Percentiles rank a stretch among this genome's conserved stretches.
phyloP scores from a whole-genome alignment of 176 grass and related monocot genomes.

The Eleusine indica region DNA sequence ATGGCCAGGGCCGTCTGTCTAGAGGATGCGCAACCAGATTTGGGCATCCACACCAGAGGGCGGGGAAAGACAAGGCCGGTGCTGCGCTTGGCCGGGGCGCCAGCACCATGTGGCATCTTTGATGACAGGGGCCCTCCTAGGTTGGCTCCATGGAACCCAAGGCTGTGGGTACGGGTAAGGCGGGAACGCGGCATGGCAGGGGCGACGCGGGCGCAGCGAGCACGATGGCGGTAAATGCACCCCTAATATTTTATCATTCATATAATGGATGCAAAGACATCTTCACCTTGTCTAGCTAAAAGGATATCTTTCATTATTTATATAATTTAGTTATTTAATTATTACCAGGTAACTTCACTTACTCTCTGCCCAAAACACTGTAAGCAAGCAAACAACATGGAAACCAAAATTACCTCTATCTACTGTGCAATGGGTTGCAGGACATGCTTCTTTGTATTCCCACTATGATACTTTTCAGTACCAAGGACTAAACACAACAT shows the following conservation, averaged over 20 bases:
- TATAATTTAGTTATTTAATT: neutral
- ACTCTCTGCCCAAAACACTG: neutral
- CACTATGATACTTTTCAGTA: neutral
- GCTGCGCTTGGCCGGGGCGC: too few species aligned
- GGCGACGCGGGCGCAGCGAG: too few species aligned
- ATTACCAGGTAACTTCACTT: neutral
- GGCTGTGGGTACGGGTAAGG: too few species aligned
- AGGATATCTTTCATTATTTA: neutral
- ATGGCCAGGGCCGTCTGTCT: too few species aligned
- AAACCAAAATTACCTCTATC: constrained; percentile 9
- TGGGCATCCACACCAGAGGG: too few species aligned
- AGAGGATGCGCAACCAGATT: too few species aligned
- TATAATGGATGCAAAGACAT: neutral
- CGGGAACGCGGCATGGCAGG: too few species aligned
- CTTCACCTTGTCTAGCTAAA: neutral
- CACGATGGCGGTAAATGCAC: too few species aligned
- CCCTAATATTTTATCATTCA: neutral
- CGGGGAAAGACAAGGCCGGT: too few species aligned
- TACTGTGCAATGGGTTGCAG: neutral
- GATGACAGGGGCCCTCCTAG: too few species aligned
- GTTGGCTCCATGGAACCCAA: too few species aligned
- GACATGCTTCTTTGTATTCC: neutral
- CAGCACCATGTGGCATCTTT: too few species aligned
- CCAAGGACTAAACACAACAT: neutral
- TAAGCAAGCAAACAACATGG: constrained; percentile 5